Evolutionary conservation across 495 filamentous ascomycete species (phyloP), one percentile per base, ranked within the genome.

Genomic region (Neurospora sp.): DNA sequence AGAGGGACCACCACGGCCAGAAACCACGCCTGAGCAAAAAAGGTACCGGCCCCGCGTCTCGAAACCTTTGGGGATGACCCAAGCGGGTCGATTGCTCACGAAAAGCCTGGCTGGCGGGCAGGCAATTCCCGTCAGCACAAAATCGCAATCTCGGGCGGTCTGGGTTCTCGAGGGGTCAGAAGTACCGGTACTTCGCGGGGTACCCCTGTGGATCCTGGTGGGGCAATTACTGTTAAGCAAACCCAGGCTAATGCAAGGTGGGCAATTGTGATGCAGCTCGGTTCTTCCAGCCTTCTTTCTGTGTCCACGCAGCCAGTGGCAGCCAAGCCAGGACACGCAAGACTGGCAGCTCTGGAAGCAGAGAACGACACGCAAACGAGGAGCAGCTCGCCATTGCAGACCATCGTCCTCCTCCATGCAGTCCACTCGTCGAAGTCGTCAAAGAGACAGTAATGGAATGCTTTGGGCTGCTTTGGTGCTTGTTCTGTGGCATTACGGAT

Each of bases 11-110:
- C 48, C 27, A 66, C 54, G 71, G 41, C 72, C 72, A 66, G 23
- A 66, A 66, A 66, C 27, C 27, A 66, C 54, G 54, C 54, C 54
- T 37, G 54, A 75, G 70, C 69, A 38, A 75, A 79, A 78, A 78
- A 77, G 78, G 78, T 76, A 78, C 78, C 74, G 59, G 73, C 69
- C 48, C 75, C 69, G 74, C 71, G 75, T 71, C 72, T 74, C 78
- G 74, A 79, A 82, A 80, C 35, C 76, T 70, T 79, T 81, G 77
- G 80, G 79, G 78, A 75, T 76, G 73, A 72, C 59, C 74, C 71
- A 77, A 78, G 75, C 75, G 78, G 78, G 79, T 72, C 77, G 75
- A 69, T 71, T 39, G 35, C 75, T 74, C 37, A 69, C 48, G n/a
- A 59, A 59, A 12, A 10, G 48, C 48, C 48, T 66, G 54, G 69